Evolutionary conservation across 352 stramenopile genomes (phyloP), one percentile per base, ranked within the genome.

Genomic region (Phytophthora idaei): DNA sequence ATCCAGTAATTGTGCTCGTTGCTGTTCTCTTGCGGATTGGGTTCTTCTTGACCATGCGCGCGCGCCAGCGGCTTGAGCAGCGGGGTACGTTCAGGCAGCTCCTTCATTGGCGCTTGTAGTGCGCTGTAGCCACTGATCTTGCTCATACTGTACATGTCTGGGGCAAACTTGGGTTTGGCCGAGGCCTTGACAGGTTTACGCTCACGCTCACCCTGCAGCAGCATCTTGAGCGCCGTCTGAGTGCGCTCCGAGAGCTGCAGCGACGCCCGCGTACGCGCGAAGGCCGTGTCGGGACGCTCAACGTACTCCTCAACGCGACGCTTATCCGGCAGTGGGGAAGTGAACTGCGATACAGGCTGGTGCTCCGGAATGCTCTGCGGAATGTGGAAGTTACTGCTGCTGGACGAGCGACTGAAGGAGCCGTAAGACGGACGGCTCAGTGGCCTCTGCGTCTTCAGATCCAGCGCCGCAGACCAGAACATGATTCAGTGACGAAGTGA

Each of bases 301-400:
- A 60, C 25, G 31, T 78, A 78, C 54, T 78, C 71, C 31, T 78
- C 71, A 6, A 76, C 45, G 15, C 57, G 71, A 34, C 65, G 56
- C 37, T 47, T 5, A 27, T 73, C 59, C 29, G 61, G 61, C 29
- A 74, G 28, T 15, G 83, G 83, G 2, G 81, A 85, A 42, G 70
- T 74, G 44, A 92, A 92, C 37, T 89, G 81, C 6, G 79, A 80
- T 36, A 90, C 64, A 15, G 74, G 77, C 45, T 91, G 78, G 76
- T 93, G 75, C 55, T 93, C 84, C 2, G 84, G 84, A 58, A 93
- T 93, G 62, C 83, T 92, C 69, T 90, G 72, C 15, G 83, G 81
- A 55, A 92, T 89, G 61, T 78, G 78, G 56, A 89, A 87, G 67
- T 65, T 77, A 48, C 61, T 69, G 47, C 47, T 64, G 59, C 61